Base-by-base conservation (phyloP, 2,329 filamentous ascomycete species). In the Apiospora koreana region DNA sequence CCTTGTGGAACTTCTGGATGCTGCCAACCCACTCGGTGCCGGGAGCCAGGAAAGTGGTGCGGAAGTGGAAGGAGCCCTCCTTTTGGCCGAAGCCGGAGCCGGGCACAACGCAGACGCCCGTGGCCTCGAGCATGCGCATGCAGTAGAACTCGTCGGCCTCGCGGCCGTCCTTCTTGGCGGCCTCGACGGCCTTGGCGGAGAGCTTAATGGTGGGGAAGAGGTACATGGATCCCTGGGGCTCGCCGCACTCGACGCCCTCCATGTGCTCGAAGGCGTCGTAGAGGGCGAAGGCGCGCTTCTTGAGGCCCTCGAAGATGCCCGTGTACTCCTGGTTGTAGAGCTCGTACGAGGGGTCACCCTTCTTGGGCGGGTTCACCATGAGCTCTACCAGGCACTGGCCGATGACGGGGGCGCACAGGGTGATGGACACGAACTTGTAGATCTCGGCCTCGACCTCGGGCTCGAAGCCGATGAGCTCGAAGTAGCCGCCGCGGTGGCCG, bases 351-450 rank as follows among this genome's bases (percentile, higher is more conserved):
- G 94, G 93, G 71, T 97, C 92, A 71, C 96, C 95, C 76, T 90
- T 83, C 78, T 88, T 88, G 48, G 96, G 96, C 69, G 96, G 96
- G 86, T 98, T 98, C 78, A 98, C 94, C 95, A 98, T 98, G 80
- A 97, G 86, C 85, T 98, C 96, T 72, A 99, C 93, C 65, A 98
- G 87, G 84, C 96, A 98, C 87, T 99, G 96, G 72, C 95, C 95
- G 75, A 97, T 89, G 76, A 99, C 96, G 35, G 96, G 95, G 67
- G 96, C 92, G 84, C 96, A 99, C 75, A 99, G 91, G 85, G 93
- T 95, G 85, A 99, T 98, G 81, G 93, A 96, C 79, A 98, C 93
- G 81, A 97, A 97, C 86, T 99, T 99, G 90, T 98, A 98, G 82
- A 99, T 95, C 85, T 98, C 92, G 74, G 92, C 93, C 79, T 93